phyloP scores from a whole-genome alignment of 441 rosid species.

The Corymbia citriodora region DNA sequence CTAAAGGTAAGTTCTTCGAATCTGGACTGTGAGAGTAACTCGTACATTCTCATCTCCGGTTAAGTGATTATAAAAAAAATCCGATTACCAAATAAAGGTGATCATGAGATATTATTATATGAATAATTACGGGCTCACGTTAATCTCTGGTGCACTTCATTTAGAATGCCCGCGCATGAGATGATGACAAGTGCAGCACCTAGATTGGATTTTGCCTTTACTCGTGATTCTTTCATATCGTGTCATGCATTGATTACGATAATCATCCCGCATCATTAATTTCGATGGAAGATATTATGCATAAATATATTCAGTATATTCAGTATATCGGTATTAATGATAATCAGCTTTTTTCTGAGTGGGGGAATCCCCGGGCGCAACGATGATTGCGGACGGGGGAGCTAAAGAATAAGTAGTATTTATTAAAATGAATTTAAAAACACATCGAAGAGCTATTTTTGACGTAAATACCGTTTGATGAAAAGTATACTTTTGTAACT shows the following conservation, averaged over 20 bases:
- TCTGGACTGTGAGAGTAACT: background rate
- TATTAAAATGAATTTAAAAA: too few species aligned
- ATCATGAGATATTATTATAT: too few species aligned
- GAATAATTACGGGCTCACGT: too few species aligned
- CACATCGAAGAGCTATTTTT: too few species aligned
- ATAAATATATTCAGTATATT: background rate
- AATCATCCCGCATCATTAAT: background rate
- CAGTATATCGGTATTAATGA: background rate
- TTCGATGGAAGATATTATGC: background rate
- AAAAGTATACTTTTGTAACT: too few species aligned
- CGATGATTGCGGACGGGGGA: background rate
- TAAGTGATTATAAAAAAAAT: too few species aligned
- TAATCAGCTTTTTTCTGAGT: background rate
- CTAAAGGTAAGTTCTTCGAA: background rate
- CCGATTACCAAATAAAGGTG: background rate
- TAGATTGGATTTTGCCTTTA: too few species aligned
- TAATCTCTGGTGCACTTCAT: background rate
- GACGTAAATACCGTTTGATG: too few species aligned
- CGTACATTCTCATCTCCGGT: background rate
- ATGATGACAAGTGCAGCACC: background rate
- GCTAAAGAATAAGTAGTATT: too few species aligned
- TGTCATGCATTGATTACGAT: background rate
- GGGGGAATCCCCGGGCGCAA: background rate
- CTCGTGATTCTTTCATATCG: background rate
- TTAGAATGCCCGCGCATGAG: too few species aligned